These are phyloP conservation scores for Hagleromyces aurorensis DNA, from an alignment of 805 yeast genomes.

Conservation along the genomic window DNA sequence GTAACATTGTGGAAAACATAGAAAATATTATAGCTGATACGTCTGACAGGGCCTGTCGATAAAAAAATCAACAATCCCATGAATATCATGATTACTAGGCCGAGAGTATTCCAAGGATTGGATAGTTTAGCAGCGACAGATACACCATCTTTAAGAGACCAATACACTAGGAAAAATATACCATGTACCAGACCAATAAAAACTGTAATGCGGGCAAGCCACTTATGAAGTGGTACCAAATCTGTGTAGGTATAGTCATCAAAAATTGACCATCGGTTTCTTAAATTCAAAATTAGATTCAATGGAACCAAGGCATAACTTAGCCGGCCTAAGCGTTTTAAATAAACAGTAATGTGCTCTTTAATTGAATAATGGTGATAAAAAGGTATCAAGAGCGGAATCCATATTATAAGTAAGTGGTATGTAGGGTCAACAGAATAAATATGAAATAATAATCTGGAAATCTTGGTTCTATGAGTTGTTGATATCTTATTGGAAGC, in stretches of 20 bases:
- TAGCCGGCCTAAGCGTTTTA: constrained; percentile 57
- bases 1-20: constrained; percentile 50
- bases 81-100: constrained; percentile 37
- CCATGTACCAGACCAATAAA: constrained; percentile 42
- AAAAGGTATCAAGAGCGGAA: constrained; percentile 32
- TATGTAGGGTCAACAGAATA: constrained; percentile 29
- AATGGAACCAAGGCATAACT: constrained; percentile 52
- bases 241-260: constrained; percentile 43
- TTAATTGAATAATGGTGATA: constrained; percentile 27
- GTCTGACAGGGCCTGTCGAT: constrained; percentile 44
- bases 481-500: constrained; percentile 34
- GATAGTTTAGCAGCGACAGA: constrained; percentile 30
- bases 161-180: constrained; percentile 42
- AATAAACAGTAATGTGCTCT: constrained; percentile 17
- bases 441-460: constrained; percentile 31
- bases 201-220: constrained; percentile 57
- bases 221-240: constrained; percentile 53
- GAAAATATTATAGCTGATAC: constrained; percentile 43
- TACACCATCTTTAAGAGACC: constrained; percentile 36
- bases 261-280: constrained; percentile 45
- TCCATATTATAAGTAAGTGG: constrained; percentile 31
- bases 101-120: constrained; percentile 39
- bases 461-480: constrained; percentile 33
- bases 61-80: constrained; percentile 35
- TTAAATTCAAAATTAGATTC: constrained; percentile 45